Percentiles rank a stretch among this genome's conserved stretches.
phyloP scores from a whole-genome alignment of 805 yeast species.

The Tetrapisispora pingtungensis region DNA sequence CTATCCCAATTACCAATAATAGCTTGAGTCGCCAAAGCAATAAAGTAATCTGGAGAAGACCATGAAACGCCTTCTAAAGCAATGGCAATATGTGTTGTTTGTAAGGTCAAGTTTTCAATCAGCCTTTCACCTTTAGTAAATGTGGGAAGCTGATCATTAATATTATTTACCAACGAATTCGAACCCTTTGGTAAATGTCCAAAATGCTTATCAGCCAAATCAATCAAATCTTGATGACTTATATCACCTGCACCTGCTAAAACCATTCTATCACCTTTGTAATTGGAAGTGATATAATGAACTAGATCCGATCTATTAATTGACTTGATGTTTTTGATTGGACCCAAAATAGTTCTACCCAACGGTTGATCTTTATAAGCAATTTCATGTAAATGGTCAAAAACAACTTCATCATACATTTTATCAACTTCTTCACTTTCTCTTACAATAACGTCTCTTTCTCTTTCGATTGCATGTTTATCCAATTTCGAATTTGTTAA shows the following conservation, averaged over 20 bases:
- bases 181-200: slow-evolving; percentile 49
- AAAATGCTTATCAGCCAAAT: slow-evolving; percentile 65
- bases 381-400: slow-evolving; percentile 90
- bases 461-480: slow-evolving; percentile 80
- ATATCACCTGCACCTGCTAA: slow-evolving; percentile 95
- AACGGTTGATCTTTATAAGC: slow-evolving; percentile 85
- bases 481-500: slow-evolving; percentile 79
- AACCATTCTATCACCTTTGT: slow-evolving; percentile 95
- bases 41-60: slow-evolving; percentile 91
- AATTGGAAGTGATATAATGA: slow-evolving; percentile 72
- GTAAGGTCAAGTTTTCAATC: slow-evolving; percentile 71
- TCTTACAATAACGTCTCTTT: slow-evolving; percentile 90
- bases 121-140: slow-evolving; percentile 83
- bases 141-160: slow-evolving; percentile 45
- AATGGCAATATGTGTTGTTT: slow-evolving; percentile 83
- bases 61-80: slow-evolving; percentile 98
- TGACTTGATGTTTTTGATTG: slow-evolving; percentile 75
- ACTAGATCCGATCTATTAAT: slow-evolving; percentile 69
- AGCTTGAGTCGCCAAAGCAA: slow-evolving; percentile 93
- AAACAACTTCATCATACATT: slow-evolving; percentile 96
- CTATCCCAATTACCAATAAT: slow-evolving; percentile 97
- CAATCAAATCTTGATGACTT: slow-evolving; percentile 73
- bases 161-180: background rate
- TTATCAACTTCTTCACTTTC: slow-evolving; percentile 97
- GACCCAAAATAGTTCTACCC: slow-evolving; percentile 95